Evolutionary conservation across 148 eudicot genomes (phyloP), one percentile per base, ranked within the genome.

Genomic region (Gaultheria prostrata): DNA sequence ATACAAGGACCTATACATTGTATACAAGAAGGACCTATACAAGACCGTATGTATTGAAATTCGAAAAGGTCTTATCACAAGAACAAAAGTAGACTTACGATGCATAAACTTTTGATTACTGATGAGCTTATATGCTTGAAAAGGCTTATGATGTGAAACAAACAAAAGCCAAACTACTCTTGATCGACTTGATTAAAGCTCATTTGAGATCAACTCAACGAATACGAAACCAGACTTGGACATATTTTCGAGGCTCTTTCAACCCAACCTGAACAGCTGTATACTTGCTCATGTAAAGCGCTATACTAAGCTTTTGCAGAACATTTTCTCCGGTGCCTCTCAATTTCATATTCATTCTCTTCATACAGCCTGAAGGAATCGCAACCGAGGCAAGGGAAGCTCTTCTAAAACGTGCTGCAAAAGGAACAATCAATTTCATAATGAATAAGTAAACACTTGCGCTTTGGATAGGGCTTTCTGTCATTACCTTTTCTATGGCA

Each of bases 361-460:
- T n/a, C 69, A 48, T 89, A 28, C 82, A 97, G 99, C 92, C 94
- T 70, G 91, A 94, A 90, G 99, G 99, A 82, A 91, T 97, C 14
- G 92, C 95, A 59, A 84, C 94, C 50, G 98, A 94, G 84, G 99
- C 98, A 50, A 89, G 99, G 88, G 91, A 92, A 85, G 24, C 81
- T 86, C 92, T 97, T 75, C 89, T 94, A 78, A 78, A 90, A 56
- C 95, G 98, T 28, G 99, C 97, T 35, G 73, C 98, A 9, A 87
- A 92, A 74, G 99, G 97, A 86, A 90, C 98, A 32, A 86, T 91
- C 81, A 94, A 92, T 80, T 97, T 97, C 82, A 86, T 88, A 57
- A 91, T 97, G 95, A 94, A 97, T 93, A 97, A 92, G 99, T 97
- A 90, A 67, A 33, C 26, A 3, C 8, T 59, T 79, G 30, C 39